Evolutionary conservation across 257 asterid genomes (phyloP), one percentile per base, ranked within the genome.

Genomic region (Eucommia ulmoides): DNA sequence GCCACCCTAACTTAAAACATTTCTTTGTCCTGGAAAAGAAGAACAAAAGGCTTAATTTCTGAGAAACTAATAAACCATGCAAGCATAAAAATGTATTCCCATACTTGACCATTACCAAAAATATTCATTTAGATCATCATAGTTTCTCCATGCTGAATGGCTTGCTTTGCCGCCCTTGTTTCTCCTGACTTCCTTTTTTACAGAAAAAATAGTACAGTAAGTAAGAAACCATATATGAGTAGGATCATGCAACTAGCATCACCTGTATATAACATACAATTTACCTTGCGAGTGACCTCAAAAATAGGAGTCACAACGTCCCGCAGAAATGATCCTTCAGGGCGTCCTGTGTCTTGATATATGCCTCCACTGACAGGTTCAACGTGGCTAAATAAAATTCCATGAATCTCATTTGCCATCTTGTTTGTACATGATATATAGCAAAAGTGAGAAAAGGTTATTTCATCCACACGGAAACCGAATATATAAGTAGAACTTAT

Each of bases 101-200:
- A 59, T 44, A 60, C n/a, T n/a, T n/a, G n/a, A 52, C 16, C 60
- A 64, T 72, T 74, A 91, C 99, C 99, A 91, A 71, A 91, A 91
- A 77, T 86, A 86, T 60, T 91, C 99, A 50, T 91, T 91, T 19
- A 91, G 68, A 70, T 91, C 99, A 46, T 91, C 99, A 25, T 91
- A 91, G 76, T 86, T 91, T 77, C 99, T 79, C 97, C 96, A 83
- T 59, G 77, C 82, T 15, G 97, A 74, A 77, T 91, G 99, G 67
- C 99, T 91, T 54, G 96, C 86, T 75, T 78, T 86, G 69, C 97
- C 94, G 24, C 33, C 50, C 72, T 65, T 74, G 65, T 91, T 86
- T 81, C 81, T 86, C 82, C 83, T 65, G 33, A 73, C 92, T 86
- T 91, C 99, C 99, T 91, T 73, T 67, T n/a, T 70, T 65, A 75